Base-by-base conservation (phyloP, 1,284 basidiomycete species). In the Amylostereum areolatum region DNA sequence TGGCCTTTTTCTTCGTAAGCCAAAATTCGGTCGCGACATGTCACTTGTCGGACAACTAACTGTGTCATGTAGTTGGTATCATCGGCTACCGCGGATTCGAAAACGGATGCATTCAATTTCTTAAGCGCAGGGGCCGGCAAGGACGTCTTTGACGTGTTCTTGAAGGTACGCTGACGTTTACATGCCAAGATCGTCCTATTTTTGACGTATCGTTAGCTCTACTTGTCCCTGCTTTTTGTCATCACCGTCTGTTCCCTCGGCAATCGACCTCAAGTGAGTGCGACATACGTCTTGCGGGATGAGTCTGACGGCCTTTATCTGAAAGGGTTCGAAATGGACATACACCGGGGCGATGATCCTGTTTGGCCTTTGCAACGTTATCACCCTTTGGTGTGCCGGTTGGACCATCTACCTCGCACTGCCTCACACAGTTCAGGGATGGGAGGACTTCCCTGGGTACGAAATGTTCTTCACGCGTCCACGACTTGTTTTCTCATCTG, bases 361-460 rank as follows among this genome's bases (percentile, higher is more conserved):
- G 10, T 90, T 89, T 61, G 87, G 85, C 43, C 56, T 88, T 6
- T 87, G 84, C 64, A 88, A 86, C 58, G 59, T 81, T 60, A 86
- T 92, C 59, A 85, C 88, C 4, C 75, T 91, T 28, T 95, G 89
- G 82, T 95, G 90, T 70, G 91, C 91, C 6, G 91, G 75, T 11
- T 95, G 78, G 64, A 94, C 91, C 0, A 87, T 93, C 44, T 95
- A 91, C 59, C 77, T 91, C 37, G 83, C 88, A 11, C 85, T 92
- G 5, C 88, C 89, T 1, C 83, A 92, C 59, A 78, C 79, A 2
- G 50, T 80, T 4, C 73, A 71, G 3, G 89, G 84, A 35, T 93
- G 91, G 91, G 71, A 80, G 54, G 68, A 88, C 59, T 71, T 91
- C 59, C 73, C 72, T 35, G 59, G 77, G 81, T 85, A 64, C 57